Evolutionary conservation across 2,329 filamentous ascomycete genomes (phyloP), one percentile per base, ranked within the genome.

Genomic region (Penicillium sp.): DNA sequence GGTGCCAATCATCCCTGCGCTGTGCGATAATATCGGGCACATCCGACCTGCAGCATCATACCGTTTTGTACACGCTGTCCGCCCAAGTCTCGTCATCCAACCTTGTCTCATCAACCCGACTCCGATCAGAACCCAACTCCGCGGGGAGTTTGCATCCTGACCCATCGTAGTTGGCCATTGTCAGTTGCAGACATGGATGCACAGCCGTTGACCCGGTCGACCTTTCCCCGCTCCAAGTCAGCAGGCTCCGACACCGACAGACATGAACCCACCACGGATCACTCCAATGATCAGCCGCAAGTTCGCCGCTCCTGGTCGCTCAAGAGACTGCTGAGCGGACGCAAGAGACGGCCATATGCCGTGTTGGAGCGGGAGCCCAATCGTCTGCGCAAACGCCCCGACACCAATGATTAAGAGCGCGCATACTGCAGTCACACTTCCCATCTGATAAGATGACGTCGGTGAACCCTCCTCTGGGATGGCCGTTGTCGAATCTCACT

Each of bases 351-450:
- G 37, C 45, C 49, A 33, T 60, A 60, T 52, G 46, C 45, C 18
- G 51, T 60, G 4, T 32, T 60, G 33, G 57, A 60, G 27, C 51
- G 57, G 24, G 55, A 60, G 43, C 55, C 57, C 32, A 60, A 60
- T 55, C 54, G 57, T 25, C 26, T 60, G 43, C 43, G 55, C 38
- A 60, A 60, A 55, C 56, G 57, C 47, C 48, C 51, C 46, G 51
- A 46, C 44, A 27, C 44, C 26, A 18, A 18, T 54, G 39, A 58
- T 39, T 42, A 39, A 24, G 32, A 13, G 40, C 25, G 25, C 27
- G 41, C 28, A 32, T 42, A 12, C 29, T 9, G 12, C 25, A 41
- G 26, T 25, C 12, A 32, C 29, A 3, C 8, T 8, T 32, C 29
- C 29, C 7, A 32, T 32, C 29, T 32, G 29, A 32, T 32, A 5